Evolutionary conservation across 495 filamentous ascomycete genomes (phyloP).

Genomic region (Aspergillus sparsus): DNA sequence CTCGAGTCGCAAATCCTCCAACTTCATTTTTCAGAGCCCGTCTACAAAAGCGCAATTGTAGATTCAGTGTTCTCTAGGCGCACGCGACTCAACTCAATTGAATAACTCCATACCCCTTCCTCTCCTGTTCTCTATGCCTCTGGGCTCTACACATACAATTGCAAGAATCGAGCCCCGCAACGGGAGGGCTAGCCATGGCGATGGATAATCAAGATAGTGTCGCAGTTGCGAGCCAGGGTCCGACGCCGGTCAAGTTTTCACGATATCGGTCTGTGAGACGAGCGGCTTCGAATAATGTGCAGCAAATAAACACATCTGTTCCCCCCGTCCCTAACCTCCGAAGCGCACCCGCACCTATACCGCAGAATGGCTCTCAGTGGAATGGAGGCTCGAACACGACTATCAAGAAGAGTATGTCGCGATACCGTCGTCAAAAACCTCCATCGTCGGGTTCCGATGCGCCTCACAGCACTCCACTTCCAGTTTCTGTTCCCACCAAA

Average conservation of each 20-base stretch:
- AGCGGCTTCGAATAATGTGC: constrained; percentile 27
- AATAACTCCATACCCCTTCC: neutral
- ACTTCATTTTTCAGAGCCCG: neutral
- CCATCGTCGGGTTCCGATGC: constrained; percentile 27
- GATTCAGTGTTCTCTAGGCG: constrained; percentile 5
- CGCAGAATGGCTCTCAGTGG: constrained; percentile 1
- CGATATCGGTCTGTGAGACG: constrained; percentile 40
- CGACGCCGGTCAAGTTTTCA: constrained; percentile 35
- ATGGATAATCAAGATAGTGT: constrained; percentile 26
- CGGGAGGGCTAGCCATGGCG: constrained; percentile 15
- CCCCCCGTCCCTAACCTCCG: constrained; percentile 11
- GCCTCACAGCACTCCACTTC: constrained; percentile 31
- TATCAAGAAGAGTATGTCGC: constrained; percentile 59
- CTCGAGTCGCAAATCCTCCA: neutral
- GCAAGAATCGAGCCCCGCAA: neutral
- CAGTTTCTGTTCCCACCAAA: constrained; percentile 16
- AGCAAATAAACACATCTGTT: constrained; percentile 11
- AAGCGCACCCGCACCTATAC: constrained; percentile 17
- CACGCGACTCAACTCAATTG: constrained; percentile 6
- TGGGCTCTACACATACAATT: neutral
- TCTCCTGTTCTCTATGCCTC: neutral
- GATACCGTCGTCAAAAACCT: constrained; percentile 53
- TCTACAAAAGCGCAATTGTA: constrained; percentile 5
- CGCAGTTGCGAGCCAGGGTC: constrained; percentile 18
- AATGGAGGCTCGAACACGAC: constrained; percentile 24